Conservation (phyloP, 305 asterid genomes). For the Coffea humblotiana region DNA sequence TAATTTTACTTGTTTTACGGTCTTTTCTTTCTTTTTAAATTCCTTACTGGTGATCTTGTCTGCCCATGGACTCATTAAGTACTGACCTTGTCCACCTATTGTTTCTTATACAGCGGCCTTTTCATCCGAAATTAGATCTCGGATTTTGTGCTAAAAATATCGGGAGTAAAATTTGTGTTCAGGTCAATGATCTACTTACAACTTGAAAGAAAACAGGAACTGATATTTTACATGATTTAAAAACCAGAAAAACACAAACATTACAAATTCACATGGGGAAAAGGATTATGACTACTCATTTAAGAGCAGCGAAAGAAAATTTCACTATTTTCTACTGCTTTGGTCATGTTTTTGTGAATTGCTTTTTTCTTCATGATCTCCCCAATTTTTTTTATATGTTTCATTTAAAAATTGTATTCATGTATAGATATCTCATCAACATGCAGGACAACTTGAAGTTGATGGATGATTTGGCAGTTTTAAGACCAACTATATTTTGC, state of each 20-base stretch:
- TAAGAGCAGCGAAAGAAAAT: neutral
- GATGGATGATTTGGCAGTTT: conserved; percentile 92
- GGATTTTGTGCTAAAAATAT: neutral
- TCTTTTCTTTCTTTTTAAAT: neutral
- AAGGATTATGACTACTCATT: neutral
- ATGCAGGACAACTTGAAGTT: conserved; percentile 91
- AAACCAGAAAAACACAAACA: neutral
- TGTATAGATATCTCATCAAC: conserved; percentile 14
- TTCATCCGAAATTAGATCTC: neutral
- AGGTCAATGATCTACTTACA: neutral
- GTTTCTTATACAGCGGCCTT: neutral
- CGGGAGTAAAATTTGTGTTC: neutral
- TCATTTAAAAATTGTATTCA: neutral
- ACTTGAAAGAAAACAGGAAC: neutral
- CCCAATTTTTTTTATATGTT: neutral
- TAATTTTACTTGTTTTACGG: neutral
- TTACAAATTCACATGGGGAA: neutral
- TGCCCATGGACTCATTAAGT: neutral
- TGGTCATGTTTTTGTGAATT: conserved; percentile 4
- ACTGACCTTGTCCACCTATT: neutral
- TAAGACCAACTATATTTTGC: conserved; percentile 89
- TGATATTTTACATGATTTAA: neutral
- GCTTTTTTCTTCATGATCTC: conserved; percentile 1
- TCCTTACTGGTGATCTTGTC: neutral
- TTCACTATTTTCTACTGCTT: neutral